Conservation (phyloP, 257 asterid genomes). For the Solanum sejunctum region DNA sequence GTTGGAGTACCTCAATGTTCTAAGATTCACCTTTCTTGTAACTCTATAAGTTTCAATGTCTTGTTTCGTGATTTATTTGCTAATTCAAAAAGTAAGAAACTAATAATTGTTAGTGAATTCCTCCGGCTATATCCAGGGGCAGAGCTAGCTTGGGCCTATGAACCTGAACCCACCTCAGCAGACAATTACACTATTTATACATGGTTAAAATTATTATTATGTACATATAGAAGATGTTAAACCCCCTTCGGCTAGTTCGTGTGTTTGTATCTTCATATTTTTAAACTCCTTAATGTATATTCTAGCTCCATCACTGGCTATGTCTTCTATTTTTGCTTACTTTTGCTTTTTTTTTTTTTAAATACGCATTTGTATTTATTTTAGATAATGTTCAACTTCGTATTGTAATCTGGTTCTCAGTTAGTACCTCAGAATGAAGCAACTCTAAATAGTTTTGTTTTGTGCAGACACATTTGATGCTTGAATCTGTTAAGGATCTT, state of each 20-base stretch:
- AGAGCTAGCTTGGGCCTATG: not conserved
- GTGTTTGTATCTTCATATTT: not conserved
- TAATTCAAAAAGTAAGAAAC: not conserved
- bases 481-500: not conserved
- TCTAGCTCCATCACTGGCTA: not conserved
- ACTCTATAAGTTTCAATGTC: not conserved
- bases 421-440: not conserved
- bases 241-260: not conserved
- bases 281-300: no score
- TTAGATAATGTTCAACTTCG: not conserved
- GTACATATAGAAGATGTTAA: not conserved
- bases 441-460: not conserved
- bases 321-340: not conserved
- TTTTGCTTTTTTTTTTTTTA: not conserved
- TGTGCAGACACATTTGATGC: not conserved
- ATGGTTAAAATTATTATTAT: no score
- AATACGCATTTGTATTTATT: not conserved
- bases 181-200: no score
- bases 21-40: not conserved
- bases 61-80: not conserved
- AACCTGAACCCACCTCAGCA: not conserved
- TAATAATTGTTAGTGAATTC: not conserved
- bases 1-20: not conserved
- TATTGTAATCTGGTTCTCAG: not conserved
- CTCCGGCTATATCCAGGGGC: not conserved